Evolutionary conservation across 352 stramenopile genomes (phyloP).

Genomic region (Globisporangium splendens): DNA sequence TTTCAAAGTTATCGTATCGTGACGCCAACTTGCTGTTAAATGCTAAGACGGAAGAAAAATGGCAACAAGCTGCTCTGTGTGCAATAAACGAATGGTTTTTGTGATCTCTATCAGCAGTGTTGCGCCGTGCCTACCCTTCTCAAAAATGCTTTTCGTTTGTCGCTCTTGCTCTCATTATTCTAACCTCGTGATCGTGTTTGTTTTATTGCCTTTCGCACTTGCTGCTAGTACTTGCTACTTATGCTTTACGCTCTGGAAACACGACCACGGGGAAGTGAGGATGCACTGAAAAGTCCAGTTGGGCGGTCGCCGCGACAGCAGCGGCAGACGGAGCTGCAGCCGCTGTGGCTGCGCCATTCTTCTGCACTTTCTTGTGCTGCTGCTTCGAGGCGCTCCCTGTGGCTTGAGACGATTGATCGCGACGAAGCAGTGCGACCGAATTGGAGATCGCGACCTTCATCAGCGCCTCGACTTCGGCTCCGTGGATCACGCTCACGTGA

Average conservation of each 20-base stretch:
- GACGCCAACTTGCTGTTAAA: no score
- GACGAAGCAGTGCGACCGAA: constrained; percentile 50
- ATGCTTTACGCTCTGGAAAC: constrained; percentile 27
- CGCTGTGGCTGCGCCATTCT: constrained; percentile 15
- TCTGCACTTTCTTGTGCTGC: constrained; percentile 23
- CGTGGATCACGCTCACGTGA: constrained; percentile 19
- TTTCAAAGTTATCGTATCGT: no score
- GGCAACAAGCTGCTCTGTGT: no score
- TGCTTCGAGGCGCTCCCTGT: constrained; percentile 5
- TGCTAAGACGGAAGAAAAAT: no score
- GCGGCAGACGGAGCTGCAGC: background rate
- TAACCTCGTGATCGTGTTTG: background rate
- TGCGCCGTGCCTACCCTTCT: no score
- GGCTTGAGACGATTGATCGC: constrained; percentile 25
- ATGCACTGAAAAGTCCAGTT: constrained; percentile 65
- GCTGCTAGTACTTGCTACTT: background rate
- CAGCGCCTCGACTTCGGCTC: constrained; percentile 48
- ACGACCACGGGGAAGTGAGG: constrained; percentile 63
- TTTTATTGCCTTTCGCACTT: background rate
- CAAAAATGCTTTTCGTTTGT: background rate
- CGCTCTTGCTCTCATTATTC: constrained; percentile 1
- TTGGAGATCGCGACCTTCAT: constrained; percentile 66
- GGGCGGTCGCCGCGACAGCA: constrained; percentile 16
- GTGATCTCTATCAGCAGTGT: no score
- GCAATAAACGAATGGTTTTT: no score